Base-by-base conservation (phyloP, 371 early-diverging fungal species). In the Mortierella sp. region DNA sequence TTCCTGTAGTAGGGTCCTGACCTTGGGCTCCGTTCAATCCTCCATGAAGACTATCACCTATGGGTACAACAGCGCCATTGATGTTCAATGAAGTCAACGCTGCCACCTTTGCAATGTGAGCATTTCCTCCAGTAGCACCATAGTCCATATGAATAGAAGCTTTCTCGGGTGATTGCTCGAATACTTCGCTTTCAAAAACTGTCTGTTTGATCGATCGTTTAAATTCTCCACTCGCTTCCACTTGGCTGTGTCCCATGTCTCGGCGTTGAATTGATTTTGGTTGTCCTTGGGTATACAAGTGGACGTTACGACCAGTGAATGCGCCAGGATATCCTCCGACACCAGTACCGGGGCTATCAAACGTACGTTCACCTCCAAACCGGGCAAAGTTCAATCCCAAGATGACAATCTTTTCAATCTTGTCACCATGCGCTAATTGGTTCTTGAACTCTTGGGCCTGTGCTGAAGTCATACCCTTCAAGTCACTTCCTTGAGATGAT, bases 321-420 rank as follows among this genome's bases (percentile, higher is more conserved):
- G 9, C 3, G 2, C 29, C 9, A 28, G 29, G 28, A 22, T 53
- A 32, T 56, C 57, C 35, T 56, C 35, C 57, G 2, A 23, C 40
- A 2, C 26, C 42, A 59, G 40, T 28, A 56, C 7, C 49, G 29
- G n/a, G 51, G 1, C 34, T 5, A 5, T 61, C 67, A 23, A 53
- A 17, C 29, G n/a, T 54, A 8, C 40, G 60, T 29, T 72, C 62
- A 9, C 73, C 66, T 7, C 73, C 73, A 34, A n/a, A 1, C 8
- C 59, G 28, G 1, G 51, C 76, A 70, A 70, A 66, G 56, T 73
- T 67, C 70, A 79, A 55, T 12, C 80, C 80, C 67, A 70, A 15
- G 17, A 74, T 43, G 0, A 62, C 58, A 66, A 74, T 51, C 61
- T 67, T 70, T 31, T 71, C 80, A 17, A 73, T 59, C 47, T n/a